These are phyloP conservation scores for Pseudocercospora ulei DNA, from an alignment of 2,329 filamentous ascomycete genomes.

Conservation along the genomic window DNA sequence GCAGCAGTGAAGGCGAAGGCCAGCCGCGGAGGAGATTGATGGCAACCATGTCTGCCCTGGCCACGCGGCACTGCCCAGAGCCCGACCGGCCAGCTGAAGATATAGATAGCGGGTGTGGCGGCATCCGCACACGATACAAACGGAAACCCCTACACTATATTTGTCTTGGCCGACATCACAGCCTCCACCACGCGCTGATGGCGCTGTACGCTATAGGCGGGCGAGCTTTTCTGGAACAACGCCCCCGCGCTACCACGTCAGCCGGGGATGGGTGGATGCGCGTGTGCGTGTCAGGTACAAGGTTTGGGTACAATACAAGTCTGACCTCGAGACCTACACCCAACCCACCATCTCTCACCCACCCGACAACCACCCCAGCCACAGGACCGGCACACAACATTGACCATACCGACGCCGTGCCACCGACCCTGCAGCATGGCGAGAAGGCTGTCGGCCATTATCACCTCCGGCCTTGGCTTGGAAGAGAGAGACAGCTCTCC, in stretches of 20 bases:
- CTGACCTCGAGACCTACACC: constrained; percentile 3
- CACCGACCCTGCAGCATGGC: constrained; percentile 16
- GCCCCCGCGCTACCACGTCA: constrained; percentile 6
- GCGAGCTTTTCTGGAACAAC: constrained; percentile 3
- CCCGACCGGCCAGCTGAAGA: constrained; percentile 7
- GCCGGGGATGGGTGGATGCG: constrained; percentile 3
- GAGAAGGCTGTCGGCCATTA: constrained; percentile 22
- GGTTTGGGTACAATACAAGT: too few species aligned
- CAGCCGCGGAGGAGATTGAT: constrained; percentile 62
- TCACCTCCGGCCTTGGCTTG: constrained; percentile 17
- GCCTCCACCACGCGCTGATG: too few species aligned
- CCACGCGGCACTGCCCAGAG: constrained; percentile 2
- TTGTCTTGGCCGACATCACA: too few species aligned
- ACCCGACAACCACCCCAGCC: constrained; percentile 5
- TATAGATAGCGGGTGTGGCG: too few species aligned
- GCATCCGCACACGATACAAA: too few species aligned
- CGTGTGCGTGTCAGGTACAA: constrained; percentile 2
- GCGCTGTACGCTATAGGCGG: constrained; percentile 5
- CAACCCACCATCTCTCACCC: neutral
- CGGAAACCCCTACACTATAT: too few species aligned
- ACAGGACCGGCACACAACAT: too few species aligned
- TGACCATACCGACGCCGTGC: too few species aligned
- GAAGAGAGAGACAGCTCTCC: constrained; percentile 18
- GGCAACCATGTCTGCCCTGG: constrained; percentile 15
- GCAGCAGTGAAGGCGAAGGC: constrained; percentile 57